Base-by-base conservation (phyloP, 2,329 filamentous ascomycete species). In the Gliomastix tumulicola region DNA sequence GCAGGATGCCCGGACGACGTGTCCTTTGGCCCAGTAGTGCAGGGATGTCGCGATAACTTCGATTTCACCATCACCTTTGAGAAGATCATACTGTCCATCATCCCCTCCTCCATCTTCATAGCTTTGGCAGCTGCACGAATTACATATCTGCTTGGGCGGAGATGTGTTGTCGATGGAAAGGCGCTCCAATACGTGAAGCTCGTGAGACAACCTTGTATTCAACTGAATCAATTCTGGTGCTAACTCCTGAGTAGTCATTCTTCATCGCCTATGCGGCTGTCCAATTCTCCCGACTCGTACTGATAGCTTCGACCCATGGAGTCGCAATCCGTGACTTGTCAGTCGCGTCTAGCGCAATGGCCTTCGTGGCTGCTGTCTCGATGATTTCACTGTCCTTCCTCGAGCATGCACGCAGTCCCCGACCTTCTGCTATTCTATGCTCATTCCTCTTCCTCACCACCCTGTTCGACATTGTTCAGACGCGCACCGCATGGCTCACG, bases 41-140 rank as follows among this genome's bases (percentile, higher is more conserved):
- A 44, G 9, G 66, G 63, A 17, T 72, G 68, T 38, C 63, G 68
- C 9, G 59, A 53, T 35, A 60, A 68, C 39, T 73, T 73, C 37
- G 69, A 72, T 45, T 71, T 72, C 39, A 73, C 69, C 2, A 49
- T 71, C 34, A 58, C 56, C 20, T 72, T 74, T 37, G 68, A 72
- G 46, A 55, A 63, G 16, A 53, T 69, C 5, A 57, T 71, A 34
- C 55, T 73, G n/a, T 57, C 59, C 2, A 54, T 70, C 8, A 47
- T 66, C 4, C 69, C 69, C 1, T 49, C 60, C 1, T 44, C 56
- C 2, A 36, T 67, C 0, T 68, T 71, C 28, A 42, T 66, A 11
- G 42, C 56, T 1, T 35, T 58, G 2, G 56, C 60, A 0, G 21
- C 60, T 32, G 47, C 55, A 12, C 53, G 66, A 1, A 42, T 60